Conservation (phyloP, 352 stramenopile species). For the Phytophthora chlamydospora region DNA sequence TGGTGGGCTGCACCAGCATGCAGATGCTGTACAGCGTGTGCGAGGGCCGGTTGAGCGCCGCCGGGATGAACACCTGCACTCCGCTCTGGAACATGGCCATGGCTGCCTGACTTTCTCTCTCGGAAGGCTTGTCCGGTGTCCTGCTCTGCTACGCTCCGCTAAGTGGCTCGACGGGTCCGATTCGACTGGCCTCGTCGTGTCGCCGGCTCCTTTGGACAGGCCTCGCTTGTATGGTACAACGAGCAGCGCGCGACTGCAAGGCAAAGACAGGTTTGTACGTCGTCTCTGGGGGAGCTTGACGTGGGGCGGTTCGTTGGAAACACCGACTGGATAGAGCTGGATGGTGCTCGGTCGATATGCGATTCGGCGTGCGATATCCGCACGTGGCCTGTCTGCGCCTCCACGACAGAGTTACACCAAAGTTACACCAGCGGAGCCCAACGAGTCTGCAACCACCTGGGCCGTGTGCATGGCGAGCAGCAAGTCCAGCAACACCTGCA, state of each 20-base stretch:
- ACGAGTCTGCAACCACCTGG: slow-evolving; percentile 20
- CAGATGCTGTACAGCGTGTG: slow-evolving; percentile 89
- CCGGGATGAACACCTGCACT: slow-evolving; percentile 84
- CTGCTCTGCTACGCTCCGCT: slow-evolving; percentile 20
- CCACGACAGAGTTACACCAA: slow-evolving; percentile 31
- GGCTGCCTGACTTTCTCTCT: neutral
- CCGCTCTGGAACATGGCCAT: slow-evolving; percentile 50
- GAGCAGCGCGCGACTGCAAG: slow-evolving; percentile 15
- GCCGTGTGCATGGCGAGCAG: slow-evolving; percentile 12
- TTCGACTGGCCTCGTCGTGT: slow-evolving; percentile 2
- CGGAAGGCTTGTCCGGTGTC: slow-evolving; percentile 1
- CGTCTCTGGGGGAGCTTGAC: slow-evolving; percentile 29
- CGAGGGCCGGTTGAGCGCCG: slow-evolving; percentile 79
- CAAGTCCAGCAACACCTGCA: neutral
- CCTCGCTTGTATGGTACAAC: slow-evolving; percentile 22
- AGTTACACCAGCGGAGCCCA: neutral
- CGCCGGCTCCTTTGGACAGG: slow-evolving; percentile 20
- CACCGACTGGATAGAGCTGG: slow-evolving; percentile 34
- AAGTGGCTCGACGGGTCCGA: slow-evolving; percentile 7
- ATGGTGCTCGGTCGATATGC: slow-evolving; percentile 24
- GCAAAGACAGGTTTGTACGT: slow-evolving; percentile 26
- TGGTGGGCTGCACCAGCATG: slow-evolving; percentile 77
- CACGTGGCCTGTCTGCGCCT: slow-evolving; percentile 26
- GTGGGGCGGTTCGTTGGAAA: slow-evolving; percentile 38
- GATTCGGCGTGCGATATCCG: slow-evolving; percentile 10